Evolutionary conservation across 2,329 filamentous ascomycete species (phyloP), one percentile per base, ranked within the genome.

Genomic region (Colletotrichum brevisporum): DNA sequence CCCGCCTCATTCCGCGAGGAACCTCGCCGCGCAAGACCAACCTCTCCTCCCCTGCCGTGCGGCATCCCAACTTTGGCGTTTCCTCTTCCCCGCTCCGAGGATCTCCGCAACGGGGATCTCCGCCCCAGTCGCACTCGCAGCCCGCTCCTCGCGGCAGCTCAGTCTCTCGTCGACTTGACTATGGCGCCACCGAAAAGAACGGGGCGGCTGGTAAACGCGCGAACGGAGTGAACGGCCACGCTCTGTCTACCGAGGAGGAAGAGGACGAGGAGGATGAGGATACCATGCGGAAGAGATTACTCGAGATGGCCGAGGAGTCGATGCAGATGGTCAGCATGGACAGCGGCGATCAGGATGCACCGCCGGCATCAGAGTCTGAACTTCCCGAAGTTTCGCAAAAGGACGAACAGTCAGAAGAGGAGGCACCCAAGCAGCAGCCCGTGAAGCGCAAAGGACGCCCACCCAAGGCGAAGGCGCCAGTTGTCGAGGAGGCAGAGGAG

Each of bases 11-110:
- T 16, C 71, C 71, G 15, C 69, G 71, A 36, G 71, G 71, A 53
- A 72, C 57, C 16, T 92, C 91, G 2, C 91, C 91, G 1, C 83
- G 87, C 63, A 92, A 92, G 78, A 91, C 90, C 4, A 81, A 85
- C 41, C 83, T 89, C 27, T 81, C 83, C 13, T 89, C 87, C 2
- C 91, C 91, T 0, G 89, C 91, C 27, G 85, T 89, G 70, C 85
- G 86, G 64, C 89, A 89, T 73, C 89, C 87, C 5, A 86, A 86
- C 55, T 78, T 91, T 61, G 86, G 84, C 36, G 87, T 84, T 52
- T 81, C 82, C 18, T 87, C 87, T 13, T 88, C 85, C 16, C 84
- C 87, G 0, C 76, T 78, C 10, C 82, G 82, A 24, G 83, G 80
- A n/a, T 78, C 80, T 2, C 71, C 81, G 8, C 58, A 67, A 76